Percentiles rank a stretch among this genome's conserved stretches.
phyloP scores from a whole-genome alignment of 768 basidiomycete species.

The Boletellus ananas region DNA sequence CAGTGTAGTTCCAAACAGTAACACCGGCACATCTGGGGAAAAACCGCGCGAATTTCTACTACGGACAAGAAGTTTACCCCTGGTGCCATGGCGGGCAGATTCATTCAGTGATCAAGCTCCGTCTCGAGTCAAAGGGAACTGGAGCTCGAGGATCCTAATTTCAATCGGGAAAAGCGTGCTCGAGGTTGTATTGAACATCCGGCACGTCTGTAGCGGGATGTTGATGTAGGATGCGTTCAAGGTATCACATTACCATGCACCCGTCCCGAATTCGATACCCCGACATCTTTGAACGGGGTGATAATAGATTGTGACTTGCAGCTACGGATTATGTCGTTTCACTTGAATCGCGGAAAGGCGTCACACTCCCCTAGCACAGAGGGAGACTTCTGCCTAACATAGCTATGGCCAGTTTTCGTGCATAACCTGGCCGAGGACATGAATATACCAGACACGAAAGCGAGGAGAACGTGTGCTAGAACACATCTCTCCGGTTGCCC shows the following conservation, averaged over 20 bases:
- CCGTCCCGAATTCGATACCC: constrained; percentile 40
- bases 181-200: constrained; percentile 27
- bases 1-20: too few relatives aligned
- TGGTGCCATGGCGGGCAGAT: too few relatives aligned
- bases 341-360: too few relatives aligned
- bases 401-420: constrained; percentile 16
- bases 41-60: too few relatives aligned
- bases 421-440: constrained; percentile 16
- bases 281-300: too few relatives aligned
- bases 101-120: too few relatives aligned
- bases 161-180: constrained; percentile 2
- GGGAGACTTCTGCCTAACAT: too few relatives aligned
- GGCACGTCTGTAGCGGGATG: constrained; percentile 39
- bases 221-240: constrained; percentile 47
- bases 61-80: too few relatives aligned
- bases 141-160: constrained; percentile 17
- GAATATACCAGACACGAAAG: constrained; percentile 10
- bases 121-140: background rate
- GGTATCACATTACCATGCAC: constrained; percentile 47
- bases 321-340: too few relatives aligned
- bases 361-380: too few relatives aligned
- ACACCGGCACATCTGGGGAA: too few relatives aligned
- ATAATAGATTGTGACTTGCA: too few relatives aligned
- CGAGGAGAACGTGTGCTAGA: background rate
- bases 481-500: constrained; percentile 18